Base-by-base conservation (phyloP, 176 grass and related monocot genomes). In the Cymbopogon citratus region DNA sequence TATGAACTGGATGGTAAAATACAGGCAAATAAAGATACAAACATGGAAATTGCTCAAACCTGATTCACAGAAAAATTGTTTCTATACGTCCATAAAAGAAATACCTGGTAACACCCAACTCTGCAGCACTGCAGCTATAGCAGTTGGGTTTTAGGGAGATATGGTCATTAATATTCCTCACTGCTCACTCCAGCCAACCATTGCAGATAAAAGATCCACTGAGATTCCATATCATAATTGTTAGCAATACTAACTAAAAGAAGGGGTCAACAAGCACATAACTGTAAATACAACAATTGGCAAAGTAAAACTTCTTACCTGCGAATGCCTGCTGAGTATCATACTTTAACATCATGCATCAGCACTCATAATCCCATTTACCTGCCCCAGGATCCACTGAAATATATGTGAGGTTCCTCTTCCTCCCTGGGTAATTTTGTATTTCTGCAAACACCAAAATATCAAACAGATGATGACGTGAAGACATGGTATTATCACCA, bases 181-280 rank as follows among this genome's bases (percentile, higher is more conserved):
- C 68, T 45, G 41, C 11, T 43, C 41, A 46, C 45, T 46, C 44
- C 38, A 56, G 69, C 68, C 36, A 79, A 79, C 44, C 57, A 83
- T 26, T 71, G 88, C 8, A 76, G 75, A 46, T 26, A 48, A 43
- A 76, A 77, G 27, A 49, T 49, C 40, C 18, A 21, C 11, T 46
- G 62, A 79, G 44, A 46, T 54, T 84, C 62, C 75, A 71, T n/a
- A 35, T 73, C 56, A 74, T 48, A 87, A 66, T 83, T 84, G 12
- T 76, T 15, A 84, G 35, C 56, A 40, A 3, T 26, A 13, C 54
- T 73, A 33, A 21, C 18, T 28, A 29, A 43, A 59, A 28, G 5
- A 80, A 67, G 41, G 8, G 27, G 16, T 16, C 11, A 13, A 67
- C 13, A 48, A 69, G 64, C 29, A 56, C 21, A 44, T 66, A 12